Evolutionary conservation across 2,329 filamentous ascomycete genomes (phyloP).

Genomic region (Tolypocladium nubicola): DNA sequence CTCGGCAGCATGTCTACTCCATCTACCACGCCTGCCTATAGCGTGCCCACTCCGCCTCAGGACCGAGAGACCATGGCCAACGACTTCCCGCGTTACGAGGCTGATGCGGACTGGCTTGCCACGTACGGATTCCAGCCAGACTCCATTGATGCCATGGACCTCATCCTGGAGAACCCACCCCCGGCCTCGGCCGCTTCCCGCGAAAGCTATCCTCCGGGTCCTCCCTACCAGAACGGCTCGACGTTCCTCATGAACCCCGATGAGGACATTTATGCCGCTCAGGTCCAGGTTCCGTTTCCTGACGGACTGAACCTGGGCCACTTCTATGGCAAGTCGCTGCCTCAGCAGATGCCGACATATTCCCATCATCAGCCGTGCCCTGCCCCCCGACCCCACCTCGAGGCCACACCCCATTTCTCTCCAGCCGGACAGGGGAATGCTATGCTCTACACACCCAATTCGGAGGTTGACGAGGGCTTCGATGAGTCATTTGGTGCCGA

Average conservation of each 20-base stretch:
- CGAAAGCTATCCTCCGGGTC: slow-evolving; percentile 38
- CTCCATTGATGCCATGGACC: slow-evolving; percentile 29
- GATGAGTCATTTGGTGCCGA: slow-evolving; percentile 39
- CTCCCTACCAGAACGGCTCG: slow-evolving; percentile 46
- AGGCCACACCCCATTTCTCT: slow-evolving; percentile 46
- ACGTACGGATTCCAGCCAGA: slow-evolving; percentile 19
- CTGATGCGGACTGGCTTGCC: slow-evolving; percentile 33
- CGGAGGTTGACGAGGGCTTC: slow-evolving; percentile 57
- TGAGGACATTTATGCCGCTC: slow-evolving; percentile 52
- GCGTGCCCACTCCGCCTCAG: slow-evolving; percentile 47
- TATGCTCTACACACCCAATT: slow-evolving; percentile 59
- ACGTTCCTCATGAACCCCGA: slow-evolving; percentile 47
- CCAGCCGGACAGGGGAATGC: slow-evolving; percentile 57
- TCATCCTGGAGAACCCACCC: slow-evolving; percentile 25
- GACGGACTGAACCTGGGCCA: slow-evolving; percentile 27
- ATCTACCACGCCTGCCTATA: slow-evolving; percentile 37
- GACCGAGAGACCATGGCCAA: slow-evolving; percentile 26
- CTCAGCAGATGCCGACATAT: slow-evolving; percentile 28
- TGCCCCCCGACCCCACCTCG: slow-evolving; percentile 8
- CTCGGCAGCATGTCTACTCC: slow-evolving; percentile 54
- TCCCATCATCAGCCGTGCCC: slow-evolving; percentile 15
- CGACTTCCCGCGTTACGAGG: slow-evolving; percentile 40
- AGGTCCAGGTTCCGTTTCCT: slow-evolving; percentile 41
- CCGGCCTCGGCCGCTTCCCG: slow-evolving; percentile 25
- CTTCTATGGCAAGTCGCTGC: slow-evolving; percentile 33